phyloP scores from a whole-genome alignment of 1,284 basidiomycete species.

The Takashimella tepidaria region DNA sequence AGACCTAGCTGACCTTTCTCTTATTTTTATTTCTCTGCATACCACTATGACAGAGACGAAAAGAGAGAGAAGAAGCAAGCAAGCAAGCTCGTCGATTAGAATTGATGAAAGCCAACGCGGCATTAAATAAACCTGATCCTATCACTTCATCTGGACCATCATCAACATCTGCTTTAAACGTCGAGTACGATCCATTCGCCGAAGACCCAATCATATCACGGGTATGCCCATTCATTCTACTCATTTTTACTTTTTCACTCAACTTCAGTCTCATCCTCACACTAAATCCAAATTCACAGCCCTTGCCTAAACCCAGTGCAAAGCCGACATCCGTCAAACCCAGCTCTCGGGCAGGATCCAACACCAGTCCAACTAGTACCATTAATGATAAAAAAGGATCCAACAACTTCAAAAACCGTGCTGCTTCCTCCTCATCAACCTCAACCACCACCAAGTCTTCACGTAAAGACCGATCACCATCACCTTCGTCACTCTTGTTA shows the following conservation, averaged over 20 bases:
- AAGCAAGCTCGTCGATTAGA: slow-evolving; percentile 35
- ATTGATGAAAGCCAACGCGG: slow-evolving; percentile 36
- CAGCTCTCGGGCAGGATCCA: neutral
- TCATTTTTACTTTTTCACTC: too few species aligned
- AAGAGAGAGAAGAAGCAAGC: slow-evolving; percentile 30
- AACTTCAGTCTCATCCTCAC: neutral
- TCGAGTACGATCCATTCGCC: slow-evolving; percentile 41
- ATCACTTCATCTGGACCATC: too few species aligned
- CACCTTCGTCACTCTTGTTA: neutral
- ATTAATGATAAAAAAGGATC: too few species aligned
- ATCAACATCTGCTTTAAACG: neutral
- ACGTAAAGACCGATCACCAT: neutral
- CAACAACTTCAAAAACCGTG: neutral
- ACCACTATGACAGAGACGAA: slow-evolving; percentile 30
- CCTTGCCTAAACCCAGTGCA: neutral
- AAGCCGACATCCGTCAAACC: neutral
- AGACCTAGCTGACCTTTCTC: too few species aligned
- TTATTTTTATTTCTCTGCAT: too few species aligned
- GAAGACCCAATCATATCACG: slow-evolving; percentile 22
- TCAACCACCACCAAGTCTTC: neutral
- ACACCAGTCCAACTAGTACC: too few species aligned
- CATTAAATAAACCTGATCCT: slow-evolving; percentile 14
- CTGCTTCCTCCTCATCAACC: too few species aligned
- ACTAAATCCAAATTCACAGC: neutral
- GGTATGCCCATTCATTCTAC: too few species aligned